phyloP scores from a whole-genome alignment of 345 rosid genomes.

The Gossypium bickii region DNA sequence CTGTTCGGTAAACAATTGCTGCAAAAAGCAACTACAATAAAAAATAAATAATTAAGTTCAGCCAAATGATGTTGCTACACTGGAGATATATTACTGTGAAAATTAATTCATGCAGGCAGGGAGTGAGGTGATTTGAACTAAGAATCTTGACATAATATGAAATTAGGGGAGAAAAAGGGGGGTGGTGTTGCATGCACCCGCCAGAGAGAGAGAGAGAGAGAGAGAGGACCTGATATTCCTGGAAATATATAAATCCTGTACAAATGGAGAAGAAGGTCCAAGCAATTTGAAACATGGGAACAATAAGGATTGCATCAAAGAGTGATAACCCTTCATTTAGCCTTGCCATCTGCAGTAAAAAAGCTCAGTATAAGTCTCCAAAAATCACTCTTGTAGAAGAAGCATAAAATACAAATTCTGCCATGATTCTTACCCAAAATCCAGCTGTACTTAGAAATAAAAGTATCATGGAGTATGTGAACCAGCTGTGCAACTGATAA shows the following conservation, averaged over 20 bases:
- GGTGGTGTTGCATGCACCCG: not conserved
- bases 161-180: not conserved
- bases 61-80: not conserved
- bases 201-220: not conserved
- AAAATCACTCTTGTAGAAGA: constrained; percentile 12
- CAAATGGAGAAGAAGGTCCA: constrained; percentile 99
- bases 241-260: constrained; percentile 97
- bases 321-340: constrained; percentile 89
- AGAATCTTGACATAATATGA: not conserved
- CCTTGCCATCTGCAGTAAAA: constrained; percentile 75
- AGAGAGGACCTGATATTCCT: constrained; percentile 82
- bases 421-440: constrained; percentile 67
- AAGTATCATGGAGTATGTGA: constrained; percentile 95
- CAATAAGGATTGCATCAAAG: constrained; percentile 93
- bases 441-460: constrained; percentile 97
- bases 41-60: not conserved
- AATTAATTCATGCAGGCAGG: not conserved
- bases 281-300: constrained; percentile 99
- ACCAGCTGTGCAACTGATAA: constrained; percentile 91
- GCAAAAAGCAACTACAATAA: not conserved
- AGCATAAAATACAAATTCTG: constrained; percentile 9
- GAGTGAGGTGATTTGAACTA: constrained; percentile 8
- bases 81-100: not conserved
- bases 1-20: not conserved
- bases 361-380: constrained; percentile 12